Evolutionary conservation across 2,329 filamentous ascomycete species (phyloP), one percentile per base, ranked within the genome.

Genomic region (Alternaria incomplexa): DNA sequence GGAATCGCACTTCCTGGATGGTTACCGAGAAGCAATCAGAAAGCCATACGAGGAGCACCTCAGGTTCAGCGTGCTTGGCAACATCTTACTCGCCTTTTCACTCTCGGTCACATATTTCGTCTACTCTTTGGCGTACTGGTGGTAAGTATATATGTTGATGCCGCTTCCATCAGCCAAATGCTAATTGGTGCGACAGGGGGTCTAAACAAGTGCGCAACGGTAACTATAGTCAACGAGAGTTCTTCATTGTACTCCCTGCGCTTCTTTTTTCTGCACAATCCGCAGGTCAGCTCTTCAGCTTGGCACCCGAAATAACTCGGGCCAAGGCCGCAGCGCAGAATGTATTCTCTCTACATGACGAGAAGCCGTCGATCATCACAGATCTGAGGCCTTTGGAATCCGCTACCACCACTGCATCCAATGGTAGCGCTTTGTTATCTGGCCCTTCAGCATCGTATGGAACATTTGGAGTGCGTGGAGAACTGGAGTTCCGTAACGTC

Each of bases 61-160:
- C 10, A 74, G 71, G 7, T 83, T 82, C 61, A 81, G 77, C 20
- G 62, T 81, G 5, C 72, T 76, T 6, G 80, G 80, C 1, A 84
- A 83, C 45, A 75, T 79, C 3, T 58, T 83, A 13, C 76, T 84
- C 20, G 81, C 82, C 1, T 80, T 83, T 52, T 82, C 82, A 5
- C 74, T 83, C 23, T 80, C 81, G 1, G 76, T 83, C 17, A 83
- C 82, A 0, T 83, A 84, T 64, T 83, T 84, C 64, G 80, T 84
- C 2, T 84, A 84, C 62, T 82, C 82, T 30, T 67, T 84, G 30
- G 83, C 83, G 25, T 84, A 84, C 68, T 84, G 82, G 82, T 84
- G 83, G 82, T 71, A 65, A 64, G 68, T 65, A 12, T 67, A 69
- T 17, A 22, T 36, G 36, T 40, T 40, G 36, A 40, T 17, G 9